Evolutionary conservation across 2,329 filamentous ascomycete genomes (phyloP), one percentile per base, ranked within the genome.

Genomic region (Calonectria naviculata): DNA sequence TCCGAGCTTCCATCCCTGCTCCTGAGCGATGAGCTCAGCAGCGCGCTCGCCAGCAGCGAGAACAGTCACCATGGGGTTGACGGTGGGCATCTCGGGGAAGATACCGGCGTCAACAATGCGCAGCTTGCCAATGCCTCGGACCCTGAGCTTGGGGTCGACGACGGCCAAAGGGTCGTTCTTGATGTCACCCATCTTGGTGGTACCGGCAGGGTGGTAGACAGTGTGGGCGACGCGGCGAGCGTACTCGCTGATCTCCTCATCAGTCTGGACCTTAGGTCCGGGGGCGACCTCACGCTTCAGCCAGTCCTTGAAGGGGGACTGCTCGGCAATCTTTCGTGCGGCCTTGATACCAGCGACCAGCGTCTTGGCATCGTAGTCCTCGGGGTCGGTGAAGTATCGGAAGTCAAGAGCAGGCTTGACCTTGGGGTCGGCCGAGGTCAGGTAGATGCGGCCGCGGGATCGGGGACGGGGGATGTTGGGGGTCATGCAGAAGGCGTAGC

Each of bases 21-120:
- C 88, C 34, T 93, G 93, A 80, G 83, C 83, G 72, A 98, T 93
- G 82, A 98, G 83, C 87, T 98, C 95, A 0, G 95, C 95, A 7
- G 91, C 93, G 68, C 93, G 89, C 89, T 98, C 95, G 9, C 94
- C 95, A 78, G 97, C 90, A 65, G 91, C 93, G 80, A 97, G 83
- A 6, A 97, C 95, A 1, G 95, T 98, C 80, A 97, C 86, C 95
- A 97, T 97, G 70, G 94, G 95, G 86, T 97, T 97, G 81, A 97
- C 93, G 65, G 90, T 93, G 54, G 93, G 89, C 91, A 97, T 97
- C 72, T 93, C 93, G 0, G 95, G 95, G 87, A 97, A 97, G 62
- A 97, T 90, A 78, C 95, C 94, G 0, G 95, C 95, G 82, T 97
- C 95, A 1, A 94, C 94, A 76, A 97, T 94, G 69, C 95, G 89